Base-by-base conservation (phyloP, 2,329 filamentous ascomycete species). In the Trichoderma polysporum region DNA sequence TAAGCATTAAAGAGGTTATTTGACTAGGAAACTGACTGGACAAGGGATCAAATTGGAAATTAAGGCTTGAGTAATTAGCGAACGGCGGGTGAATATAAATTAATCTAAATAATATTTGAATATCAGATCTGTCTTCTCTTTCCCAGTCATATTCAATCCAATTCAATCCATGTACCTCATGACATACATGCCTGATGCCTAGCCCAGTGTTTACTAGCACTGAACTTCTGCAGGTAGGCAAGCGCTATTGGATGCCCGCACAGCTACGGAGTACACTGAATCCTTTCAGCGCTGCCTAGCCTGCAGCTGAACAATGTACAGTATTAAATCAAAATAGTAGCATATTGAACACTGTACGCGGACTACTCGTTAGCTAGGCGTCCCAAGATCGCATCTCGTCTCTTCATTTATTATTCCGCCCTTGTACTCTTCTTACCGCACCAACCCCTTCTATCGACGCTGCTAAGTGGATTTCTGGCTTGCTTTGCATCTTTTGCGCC, bases 291-390 rank as follows among this genome's bases (percentile, higher is more conserved):
- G n/a, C 56, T 56, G 39, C 50, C 61, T 49, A 19, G 41, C 52
- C 29, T 57, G 41, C n/a, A 45, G 41, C 41, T 33, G 37, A 17
- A 3, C 13, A 31, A n/a, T n/a, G n/a, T 13, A 66, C 63, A 66
- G 63, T 66, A 19, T n/a, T 35, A 31, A 19, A 45, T 45, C 8
- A 17, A 8, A 29, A 27, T 15, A 15, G 15, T 17, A 27, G 6
- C 15, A 4, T 13, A 25, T 29, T 35, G 37, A n/a, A 45, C 56
- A 66, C 63, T 66, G 63, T 66, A 60, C 47, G 29, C 12, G 27
- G 47, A 60, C 61, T 37, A 47, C 37, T 49, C 19, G 25, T n/a
- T 22, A 41, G 17, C 35, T 62, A 35, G 45, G 33, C 58, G 47
- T 41, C 59, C 22, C 54, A 22, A 50, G 53, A 52, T 59, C 33